Base-by-base conservation (phyloP, 2,329 filamentous ascomycete species). In the Xylaria sp. region DNA sequence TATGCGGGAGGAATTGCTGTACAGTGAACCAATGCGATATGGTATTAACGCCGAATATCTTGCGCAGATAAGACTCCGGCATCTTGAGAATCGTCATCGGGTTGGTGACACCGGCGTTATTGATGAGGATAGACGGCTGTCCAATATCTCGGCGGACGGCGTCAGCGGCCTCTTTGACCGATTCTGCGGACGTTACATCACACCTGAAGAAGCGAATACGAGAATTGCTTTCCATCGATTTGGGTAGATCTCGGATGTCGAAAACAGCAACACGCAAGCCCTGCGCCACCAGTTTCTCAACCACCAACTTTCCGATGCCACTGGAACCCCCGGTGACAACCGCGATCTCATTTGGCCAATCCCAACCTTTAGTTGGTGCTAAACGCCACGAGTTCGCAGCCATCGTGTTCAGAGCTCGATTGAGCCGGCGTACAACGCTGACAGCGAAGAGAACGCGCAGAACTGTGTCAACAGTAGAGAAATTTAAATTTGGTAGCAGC, bases 321-420 rank as follows among this genome's bases (percentile, higher is more conserved):
- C 65, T 65, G 11, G 65, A 63, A 14, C 65, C 65, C 11, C 65
- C 65, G 0, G 65, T 67, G 38, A 67, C 57, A 14, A 67, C 65
- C 0, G 65, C 65, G 35, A 66, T 60, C 21, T 67, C 65, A 14
- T 65, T 65, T 1, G 63, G 60, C 65, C 65, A 67, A n/a, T 67
- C 60, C 65, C 65, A 67, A 17, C 63, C 65, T 14, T 61, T 61
- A 43, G 53, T 55, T n/a, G 57, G 49, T 15, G 50, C 59, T 28
- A 59, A 17, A 15, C 55, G 65, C 65, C 65, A 67, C 2, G 63
- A 61, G 38, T 66, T 67, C 38, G 60, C 19, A 12, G 63, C 65
- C 17, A 54, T 21, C 3, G 28, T 25, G 42, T 61, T 67, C 14
- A 67, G 31, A n/a, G 28, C 31, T 25, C 33, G 31, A 15, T 67